A percentile compares a stretch with the other conserved stretches of the same genome.
These are phyloP conservation scores for Inga oerstediana DNA, from an alignment of 306 rosid species.

Conservation along the genomic window DNA sequence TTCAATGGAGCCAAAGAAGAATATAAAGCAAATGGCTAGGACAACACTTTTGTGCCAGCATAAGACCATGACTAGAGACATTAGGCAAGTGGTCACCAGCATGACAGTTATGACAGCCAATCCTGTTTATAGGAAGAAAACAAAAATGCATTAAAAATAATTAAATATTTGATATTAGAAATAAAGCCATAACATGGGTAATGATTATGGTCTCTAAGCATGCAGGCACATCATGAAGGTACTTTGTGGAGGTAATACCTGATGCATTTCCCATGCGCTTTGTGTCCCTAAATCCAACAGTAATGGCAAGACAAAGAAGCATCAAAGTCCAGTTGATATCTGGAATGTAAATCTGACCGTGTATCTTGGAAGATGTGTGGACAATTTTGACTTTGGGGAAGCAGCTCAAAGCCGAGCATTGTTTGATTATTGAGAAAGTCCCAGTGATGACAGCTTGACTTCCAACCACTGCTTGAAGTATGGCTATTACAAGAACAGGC, in stretches of 20 bases:
- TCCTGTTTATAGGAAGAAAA: conserved; percentile 55
- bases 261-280: conserved; percentile 97
- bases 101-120: conserved; percentile 97
- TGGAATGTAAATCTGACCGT: conserved; percentile 96
- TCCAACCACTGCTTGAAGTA: conserved; percentile 97
- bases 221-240: conserved; percentile 8
- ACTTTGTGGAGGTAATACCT: conserved; percentile 54
- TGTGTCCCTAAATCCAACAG: conserved; percentile 89
- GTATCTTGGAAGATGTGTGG: conserved; percentile 87
- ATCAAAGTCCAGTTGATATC: conserved; percentile 94
- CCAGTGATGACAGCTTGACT: conserved; percentile 98
- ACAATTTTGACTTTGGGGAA: conserved; percentile 87
- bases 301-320: conserved; percentile 87
- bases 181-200: not conserved
- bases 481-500: conserved; percentile 96
- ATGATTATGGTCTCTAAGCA: not conserved
- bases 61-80: conserved; percentile 92
- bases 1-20: conserved; percentile 93
- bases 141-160: not conserved
- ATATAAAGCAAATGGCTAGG: conserved; percentile 71
- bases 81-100: conserved; percentile 92
- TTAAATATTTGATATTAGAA: not conserved
- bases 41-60: conserved; percentile 79
- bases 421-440: conserved; percentile 96
- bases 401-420: conserved; percentile 88